phyloP scores from a whole-genome alignment of 1,284 basidiomycete genomes.

The Puccinia hordei region DNA sequence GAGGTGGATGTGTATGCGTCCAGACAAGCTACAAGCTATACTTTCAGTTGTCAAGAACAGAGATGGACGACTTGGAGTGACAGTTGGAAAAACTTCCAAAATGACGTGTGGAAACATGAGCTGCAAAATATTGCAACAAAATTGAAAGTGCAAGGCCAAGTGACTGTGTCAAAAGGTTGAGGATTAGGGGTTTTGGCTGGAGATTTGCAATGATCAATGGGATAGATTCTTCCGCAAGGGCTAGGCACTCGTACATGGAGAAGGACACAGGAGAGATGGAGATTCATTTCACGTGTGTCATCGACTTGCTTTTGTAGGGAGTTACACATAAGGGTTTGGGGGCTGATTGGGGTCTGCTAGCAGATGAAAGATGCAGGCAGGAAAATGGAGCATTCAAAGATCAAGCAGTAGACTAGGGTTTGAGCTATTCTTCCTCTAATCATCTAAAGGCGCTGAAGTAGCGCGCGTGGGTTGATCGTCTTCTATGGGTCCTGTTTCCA shows the following conservation, averaged over 20 bases:
- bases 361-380: background rate
- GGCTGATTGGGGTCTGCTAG: background rate
- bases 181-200: no score
- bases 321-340: background rate
- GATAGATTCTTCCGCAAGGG: background rate
- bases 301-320: background rate
- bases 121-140: no score
- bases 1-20: no score
- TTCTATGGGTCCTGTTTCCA: background rate
- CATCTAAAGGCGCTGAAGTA: background rate
- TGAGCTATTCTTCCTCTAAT: background rate
- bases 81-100: no score
- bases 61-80: no score
- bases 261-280: background rate
- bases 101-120: no score
- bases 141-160: no score
- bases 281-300: background rate
- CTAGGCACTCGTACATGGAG: background rate
- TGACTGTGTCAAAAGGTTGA: no score
- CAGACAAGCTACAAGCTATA: no score
- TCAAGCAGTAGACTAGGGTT: background rate
- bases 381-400: background rate
- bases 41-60: no score
- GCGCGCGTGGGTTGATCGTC: background rate
- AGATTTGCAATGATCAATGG: no score